Base-by-base conservation (phyloP, 257 asterid genomes). In the Penstemon davidsonii region DNA sequence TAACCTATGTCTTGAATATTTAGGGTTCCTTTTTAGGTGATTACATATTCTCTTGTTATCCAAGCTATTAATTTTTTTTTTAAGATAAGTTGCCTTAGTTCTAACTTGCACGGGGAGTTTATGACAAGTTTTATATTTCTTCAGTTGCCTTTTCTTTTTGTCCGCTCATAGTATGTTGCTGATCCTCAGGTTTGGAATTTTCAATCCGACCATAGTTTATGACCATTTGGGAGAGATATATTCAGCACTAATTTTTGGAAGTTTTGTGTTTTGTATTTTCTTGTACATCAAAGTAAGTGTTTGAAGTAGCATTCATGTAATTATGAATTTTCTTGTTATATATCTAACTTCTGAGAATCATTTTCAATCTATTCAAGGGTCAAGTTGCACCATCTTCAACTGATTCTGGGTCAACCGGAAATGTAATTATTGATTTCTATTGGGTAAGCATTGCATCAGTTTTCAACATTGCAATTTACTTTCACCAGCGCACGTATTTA, bases 361-460 rank as follows among this genome's bases (percentile, higher is more conserved):
- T 44, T 68, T 49, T 73, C 69, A 49, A 42, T 76, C 68, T 77
- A 54, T 75, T 64, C 68, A 74, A 92, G 97, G 97, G 97, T 70
- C 92, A 76, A 52, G 68, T 90, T 66, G 90, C 90, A 42, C 98
- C 97, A 71, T 92, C 98, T 55, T 90, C 97, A 73, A 64, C 88
- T 15, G 97, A 92, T 81, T 86, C 96, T 53, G 98, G 98, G 55
- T 92, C 96, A 55, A 78, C 88, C 1, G 98, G 98, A 75, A 92
- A 92, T 77, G 68, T 92, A 70, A 86, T 92, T 37, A 83, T 92
- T 45, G 98, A 92, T 78, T 92, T 86, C 79, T 92, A 92, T 60
- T 92, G 98, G 98, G 97, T 92, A 69, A 84, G 90, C 70, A 72
- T 70, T 50, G 57, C 37, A 25, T 8, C 45, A 59, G 60, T 52